Conservation (phyloP, 345 rosid species). For the Salix exigua region DNA sequence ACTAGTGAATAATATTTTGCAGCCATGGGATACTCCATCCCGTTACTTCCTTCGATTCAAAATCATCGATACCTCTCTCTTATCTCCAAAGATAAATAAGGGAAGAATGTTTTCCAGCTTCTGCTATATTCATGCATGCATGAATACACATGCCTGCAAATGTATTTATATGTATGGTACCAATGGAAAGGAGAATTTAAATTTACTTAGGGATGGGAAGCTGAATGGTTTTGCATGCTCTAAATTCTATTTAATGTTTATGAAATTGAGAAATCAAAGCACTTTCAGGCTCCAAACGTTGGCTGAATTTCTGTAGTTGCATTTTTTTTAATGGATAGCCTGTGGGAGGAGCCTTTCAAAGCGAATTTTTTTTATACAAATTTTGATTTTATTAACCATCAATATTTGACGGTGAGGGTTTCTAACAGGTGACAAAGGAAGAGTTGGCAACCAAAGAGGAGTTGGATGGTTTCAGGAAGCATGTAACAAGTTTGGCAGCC, state of each 20-base stretch:
- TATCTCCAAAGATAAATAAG: background rate
- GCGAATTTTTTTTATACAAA: background rate
- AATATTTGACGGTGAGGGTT: conserved; percentile 14
- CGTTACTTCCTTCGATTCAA: background rate
- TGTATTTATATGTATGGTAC: background rate
- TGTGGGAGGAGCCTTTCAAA: background rate
- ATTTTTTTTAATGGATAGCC: background rate
- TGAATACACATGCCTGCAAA: background rate
- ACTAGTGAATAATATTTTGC: background rate
- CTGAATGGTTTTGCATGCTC: background rate
- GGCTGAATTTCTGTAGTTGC: background rate
- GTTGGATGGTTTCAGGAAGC: conserved; percentile 77
- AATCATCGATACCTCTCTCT: background rate
- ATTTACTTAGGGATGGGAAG: background rate
- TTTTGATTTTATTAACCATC: background rate
- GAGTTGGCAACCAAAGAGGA: conserved; percentile 81
- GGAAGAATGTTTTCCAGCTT: background rate
- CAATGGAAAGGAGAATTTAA: background rate
- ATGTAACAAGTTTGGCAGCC: conserved; percentile 97
- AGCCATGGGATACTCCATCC: background rate
- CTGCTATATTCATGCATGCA: background rate
- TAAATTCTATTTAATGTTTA: background rate
- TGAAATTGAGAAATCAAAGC: background rate
- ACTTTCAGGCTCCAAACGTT: background rate
- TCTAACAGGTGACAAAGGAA: conserved; percentile 88